Conservation (phyloP, 257 asterid genomes). For the Scutellaria minor region DNA sequence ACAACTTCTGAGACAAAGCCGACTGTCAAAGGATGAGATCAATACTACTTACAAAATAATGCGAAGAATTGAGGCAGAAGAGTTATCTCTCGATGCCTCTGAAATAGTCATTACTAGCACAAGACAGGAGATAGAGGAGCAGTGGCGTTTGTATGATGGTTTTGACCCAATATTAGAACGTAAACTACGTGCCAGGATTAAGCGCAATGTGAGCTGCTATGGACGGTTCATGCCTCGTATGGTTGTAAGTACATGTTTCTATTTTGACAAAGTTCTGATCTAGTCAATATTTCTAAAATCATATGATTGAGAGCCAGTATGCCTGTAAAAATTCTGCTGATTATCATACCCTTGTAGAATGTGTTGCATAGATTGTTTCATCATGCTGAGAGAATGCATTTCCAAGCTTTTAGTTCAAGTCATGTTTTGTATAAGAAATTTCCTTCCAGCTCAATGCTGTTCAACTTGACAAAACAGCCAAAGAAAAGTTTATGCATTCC, state of each 20-base stretch:
- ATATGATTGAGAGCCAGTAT: background rate
- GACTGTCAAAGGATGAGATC: conserved; percentile 86
- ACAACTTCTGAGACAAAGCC: conserved; percentile 89
- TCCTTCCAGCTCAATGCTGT: conserved; percentile 9
- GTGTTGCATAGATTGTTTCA: conserved; percentile 21
- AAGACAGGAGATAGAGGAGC: conserved; percentile 96
- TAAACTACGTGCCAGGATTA: conserved; percentile 89
- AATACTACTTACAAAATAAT: conserved; percentile 86
- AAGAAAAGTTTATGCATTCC: background rate
- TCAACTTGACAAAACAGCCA: conserved; percentile 15
- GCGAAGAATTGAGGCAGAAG: conserved; percentile 99
- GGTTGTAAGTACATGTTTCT: conserved; percentile 69
- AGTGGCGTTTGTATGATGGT: conserved; percentile 98
- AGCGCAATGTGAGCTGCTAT: conserved; percentile 94
- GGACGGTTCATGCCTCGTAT: conserved; percentile 95
- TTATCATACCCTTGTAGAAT: background rate
- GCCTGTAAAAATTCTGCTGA: conserved; percentile 12
- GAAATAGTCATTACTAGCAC: conserved; percentile 96
- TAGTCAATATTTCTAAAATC: conserved; percentile 3
- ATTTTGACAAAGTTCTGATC: conserved; percentile 27
- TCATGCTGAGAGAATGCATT: background rate
- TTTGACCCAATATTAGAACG: conserved; percentile 94
- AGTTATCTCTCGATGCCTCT: conserved; percentile 86
- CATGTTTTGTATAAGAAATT: conserved; percentile 3
- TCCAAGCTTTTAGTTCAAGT: conserved; percentile 14